Evolutionary conservation across 352 stramenopile species (phyloP), one percentile per base, ranked within the genome.

Genomic region (Blastocystis sp.): DNA sequence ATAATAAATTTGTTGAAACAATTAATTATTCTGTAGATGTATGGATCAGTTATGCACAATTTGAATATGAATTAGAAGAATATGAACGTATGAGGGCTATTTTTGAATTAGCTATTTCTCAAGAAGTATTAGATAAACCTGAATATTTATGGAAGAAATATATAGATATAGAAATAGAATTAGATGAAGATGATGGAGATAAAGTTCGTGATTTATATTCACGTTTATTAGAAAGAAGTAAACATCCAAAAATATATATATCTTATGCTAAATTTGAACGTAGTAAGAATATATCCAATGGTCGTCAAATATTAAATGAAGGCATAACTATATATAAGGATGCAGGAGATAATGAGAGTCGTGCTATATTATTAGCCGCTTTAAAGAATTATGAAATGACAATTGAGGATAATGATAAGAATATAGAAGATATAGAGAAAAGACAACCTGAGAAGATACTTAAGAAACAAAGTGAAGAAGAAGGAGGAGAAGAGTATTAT

Each of bases 141-240:
- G 89, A 98, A 71, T 81, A 93, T 58, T 78, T 96, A 42, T 98
- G 91, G 91, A 96, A 96, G 67, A 77, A 80, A 39, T 97, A 93
- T 69, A 96, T 97, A 62, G 89, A 98, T 71, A 94, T 95, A 72
- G 89, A 98, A 76, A 91, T 94, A 23, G 70, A 82, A 47, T 76
- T 80, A 18, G 70, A 73, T 4, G 75, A 85, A 40, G 55, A 67
- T 7, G 48, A 68, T 24, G 30, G 36, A 54, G 75, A 77, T 10
- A 80, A 85, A 48, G 92, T 82, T 36, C 77, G 85, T 25, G 65
- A 73, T 41, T 67, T 98, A 16, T 97, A 93, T 68, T 79, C 95
- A 70, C 76, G 89, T 2, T 70, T 98, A 28, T 69, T 98, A 4
- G 84, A 96, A 69, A 78, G 84, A 24, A 94, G 86, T 7, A 82